Evolutionary conservation across 2,329 filamentous ascomycete genomes (phyloP), one percentile per base, ranked within the genome.

Genomic region (Huntiella savannae): DNA sequence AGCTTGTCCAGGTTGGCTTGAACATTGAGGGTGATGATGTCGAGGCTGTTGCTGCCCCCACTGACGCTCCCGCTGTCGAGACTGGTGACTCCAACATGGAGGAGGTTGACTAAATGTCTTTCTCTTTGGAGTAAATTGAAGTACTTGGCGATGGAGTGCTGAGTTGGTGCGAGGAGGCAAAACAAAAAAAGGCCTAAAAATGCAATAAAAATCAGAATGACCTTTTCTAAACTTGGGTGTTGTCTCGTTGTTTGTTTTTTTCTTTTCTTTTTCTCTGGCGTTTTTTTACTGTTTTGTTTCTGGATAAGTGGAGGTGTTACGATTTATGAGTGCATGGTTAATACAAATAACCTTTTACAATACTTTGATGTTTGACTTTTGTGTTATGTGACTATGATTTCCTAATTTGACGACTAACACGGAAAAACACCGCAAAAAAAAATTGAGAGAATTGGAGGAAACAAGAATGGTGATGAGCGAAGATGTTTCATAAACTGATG

Each of bases 61-160:
- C 73, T 53, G 80, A 81, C 64, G 64, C 63, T 41, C 61, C 66
- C 52, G 65, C 63, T 50, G 68, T 68, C 53, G 73, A 75, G 63
- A 69, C 80, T 54, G 81, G 79, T 57, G 86, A 94, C 77, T 92
- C 82, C 70, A 80, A 87, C 64, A 98, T 98, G 91, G 91, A 98
- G 79, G 91, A 98, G 78, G 91, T 98, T 63, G 91, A 98, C 76
- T 98, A 93, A 71, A 59, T 54, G 50, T 33, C 39, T 39, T 34
- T 15, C 22, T 41, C n/a, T n/a, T 19, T 8, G 22, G 11, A 19
- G 11, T 32, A 12, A n/a, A 13, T 32, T 28, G 19, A 32, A 28
- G 22, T 28, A 8, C 22, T 41, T 32, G 37, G 15, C 15, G 12
- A 39, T 41, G 22, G 22, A 28, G 6, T 28, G 22, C 22, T 10